Percentiles rank a stretch among this genome's conserved stretches.
Conservation (phyloP, 371 early-diverging fungal genomes). For the Haplosporangium sp. region DNA sequence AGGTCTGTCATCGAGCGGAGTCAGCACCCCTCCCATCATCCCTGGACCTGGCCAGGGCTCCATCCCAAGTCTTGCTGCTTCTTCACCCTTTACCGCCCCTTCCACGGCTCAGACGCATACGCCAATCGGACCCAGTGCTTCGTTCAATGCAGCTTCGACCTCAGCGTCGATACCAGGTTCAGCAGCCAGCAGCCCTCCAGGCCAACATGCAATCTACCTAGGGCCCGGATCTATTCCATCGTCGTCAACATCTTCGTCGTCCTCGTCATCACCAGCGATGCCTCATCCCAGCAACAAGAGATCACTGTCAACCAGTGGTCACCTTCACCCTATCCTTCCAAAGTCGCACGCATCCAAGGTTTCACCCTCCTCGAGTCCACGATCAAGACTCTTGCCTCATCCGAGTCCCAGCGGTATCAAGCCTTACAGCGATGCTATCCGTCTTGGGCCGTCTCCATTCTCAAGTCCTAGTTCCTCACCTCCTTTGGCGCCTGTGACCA, state of each 20-base stretch:
- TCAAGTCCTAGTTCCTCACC: slow-evolving; percentile 53
- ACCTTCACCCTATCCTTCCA: slow-evolving; percentile 45
- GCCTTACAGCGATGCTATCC: slow-evolving; percentile 28
- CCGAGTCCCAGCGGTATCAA: slow-evolving; percentile 36
- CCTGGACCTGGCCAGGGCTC: slow-evolving; percentile 49
- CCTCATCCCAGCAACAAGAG: slow-evolving; percentile 15
- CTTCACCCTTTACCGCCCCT: slow-evolving; percentile 5
- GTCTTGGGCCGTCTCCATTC: slow-evolving; percentile 44
- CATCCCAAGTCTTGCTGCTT: slow-evolving; percentile 26
- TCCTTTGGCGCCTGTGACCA: slow-evolving; percentile 26
- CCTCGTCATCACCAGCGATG: not conserved
- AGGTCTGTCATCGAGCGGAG: slow-evolving; percentile 15
- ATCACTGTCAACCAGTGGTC: slow-evolving; percentile 30
- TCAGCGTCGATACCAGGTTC: slow-evolving; percentile 25
- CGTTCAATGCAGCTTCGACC: slow-evolving; percentile 7
- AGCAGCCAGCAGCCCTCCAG: slow-evolving; percentile 46
- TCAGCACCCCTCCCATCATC: slow-evolving; percentile 47
- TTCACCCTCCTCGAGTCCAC: slow-evolving; percentile 49
- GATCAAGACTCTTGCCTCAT: slow-evolving; percentile 33
- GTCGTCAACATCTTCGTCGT: slow-evolving; percentile 6
- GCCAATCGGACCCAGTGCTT: slow-evolving; percentile 3
- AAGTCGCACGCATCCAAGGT: slow-evolving; percentile 26
- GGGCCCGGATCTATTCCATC: not conserved
- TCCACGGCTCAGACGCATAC: slow-evolving; percentile 1
- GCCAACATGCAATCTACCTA: slow-evolving; percentile 11